Base-by-base conservation (phyloP, 805 yeast genomes). In the Saturnispora sekii region DNA sequence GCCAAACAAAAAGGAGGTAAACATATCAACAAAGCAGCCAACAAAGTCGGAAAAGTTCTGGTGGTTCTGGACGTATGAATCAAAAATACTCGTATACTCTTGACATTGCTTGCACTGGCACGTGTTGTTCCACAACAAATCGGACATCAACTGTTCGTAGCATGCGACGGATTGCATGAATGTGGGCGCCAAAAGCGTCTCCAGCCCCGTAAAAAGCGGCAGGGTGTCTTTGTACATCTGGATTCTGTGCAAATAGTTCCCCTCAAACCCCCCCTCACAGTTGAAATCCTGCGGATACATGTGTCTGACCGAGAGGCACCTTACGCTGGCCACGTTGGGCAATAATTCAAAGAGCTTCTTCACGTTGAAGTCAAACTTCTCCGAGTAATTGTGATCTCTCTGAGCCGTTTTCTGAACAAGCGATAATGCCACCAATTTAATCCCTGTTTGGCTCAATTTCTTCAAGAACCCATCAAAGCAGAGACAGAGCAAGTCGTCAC, bases 121-220 rank as follows among this genome's bases (percentile, higher is more conserved):
- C 0, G 90, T 90, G 56, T 82, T 83, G 37, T 43, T 43, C 89
- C 90, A 84, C 18, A 84, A 59, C 41, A 84, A 51, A 49, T 80
- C 83, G 38, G 85, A 81, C 56, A 79, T 77, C 6, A 80, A 58
- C 45, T 79, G 80, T 51, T 84, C 94, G 57, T 82, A 84, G 49
- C 85, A 75, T 0, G 86, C 67, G 16, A 80, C 63, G 0, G 79
- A 64, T 46, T 78, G 76, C 50, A 84, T 58, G 44, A 81, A 66
- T 4, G 77, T 76, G 2, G 89, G 87, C 0, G 79, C 68, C 4
- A 74, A 62, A 11, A 84, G 56, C 1, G 66, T 65, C 39, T 72
- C 62, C 36, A 77, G 62, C 2, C 64, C 54, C 11, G 53, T 53
- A 28, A 76, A 51, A 12, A 65, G 54, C 0, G 84, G 84, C 5